Conservation (phyloP, 805 yeast species). For the Zygotorulaspora danielsina region DNA sequence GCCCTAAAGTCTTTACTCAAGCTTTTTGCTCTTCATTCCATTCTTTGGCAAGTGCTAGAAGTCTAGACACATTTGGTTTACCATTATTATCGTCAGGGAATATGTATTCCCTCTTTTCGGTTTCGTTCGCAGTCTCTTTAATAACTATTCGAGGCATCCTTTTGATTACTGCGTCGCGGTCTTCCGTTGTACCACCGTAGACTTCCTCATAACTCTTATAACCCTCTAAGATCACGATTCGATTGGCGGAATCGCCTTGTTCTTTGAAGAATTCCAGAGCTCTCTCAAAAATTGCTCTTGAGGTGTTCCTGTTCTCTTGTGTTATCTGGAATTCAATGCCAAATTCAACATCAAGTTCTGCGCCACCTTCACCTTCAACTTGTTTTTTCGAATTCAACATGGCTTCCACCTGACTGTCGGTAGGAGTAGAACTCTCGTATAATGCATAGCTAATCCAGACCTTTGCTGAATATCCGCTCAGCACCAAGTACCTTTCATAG, state of each 20-base stretch:
- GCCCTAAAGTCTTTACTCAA: not conserved
- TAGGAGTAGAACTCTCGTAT: constrained; percentile 65
- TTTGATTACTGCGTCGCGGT: constrained; percentile 36
- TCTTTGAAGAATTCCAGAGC: constrained; percentile 47
- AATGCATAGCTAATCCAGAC: constrained; percentile 65
- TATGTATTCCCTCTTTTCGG: constrained; percentile 57
- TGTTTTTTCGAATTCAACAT: constrained; percentile 8
- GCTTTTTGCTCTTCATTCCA: constrained; percentile 39
- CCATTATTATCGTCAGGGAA: constrained; percentile 56
- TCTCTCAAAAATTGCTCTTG: constrained; percentile 53
- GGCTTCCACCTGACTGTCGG: constrained; percentile 35
- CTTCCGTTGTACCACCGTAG: constrained; percentile 48
- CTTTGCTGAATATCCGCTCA: constrained; percentile 35
- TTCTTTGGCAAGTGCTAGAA: constrained; percentile 46
- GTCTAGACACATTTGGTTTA: constrained; percentile 29
- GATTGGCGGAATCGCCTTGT: constrained; percentile 37
- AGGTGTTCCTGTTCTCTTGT: constrained; percentile 46
- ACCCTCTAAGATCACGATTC: constrained; percentile 55
- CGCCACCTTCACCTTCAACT: constrained; percentile 24
- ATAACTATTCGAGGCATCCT: constrained; percentile 55
- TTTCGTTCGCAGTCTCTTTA: constrained; percentile 36
- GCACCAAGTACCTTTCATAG: constrained; percentile 40
- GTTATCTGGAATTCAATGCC: constrained; percentile 47
- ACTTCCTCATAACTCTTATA: constrained; percentile 58
- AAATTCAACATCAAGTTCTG: constrained; percentile 43